Evolutionary conservation across 352 stramenopile species (phyloP).

Genomic region (Phytopythium kandeliae): DNA sequence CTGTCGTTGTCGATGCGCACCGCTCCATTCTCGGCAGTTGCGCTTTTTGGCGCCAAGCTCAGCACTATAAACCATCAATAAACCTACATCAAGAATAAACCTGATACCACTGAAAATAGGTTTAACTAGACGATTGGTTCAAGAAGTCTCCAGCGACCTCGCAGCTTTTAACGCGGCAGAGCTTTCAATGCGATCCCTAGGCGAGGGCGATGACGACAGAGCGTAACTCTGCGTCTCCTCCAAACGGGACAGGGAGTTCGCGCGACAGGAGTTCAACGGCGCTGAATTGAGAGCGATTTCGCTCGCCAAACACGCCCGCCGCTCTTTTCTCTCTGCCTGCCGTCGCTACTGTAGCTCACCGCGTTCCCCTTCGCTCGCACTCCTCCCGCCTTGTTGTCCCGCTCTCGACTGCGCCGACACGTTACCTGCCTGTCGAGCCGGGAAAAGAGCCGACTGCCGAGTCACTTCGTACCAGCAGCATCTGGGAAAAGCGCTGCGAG

Average conservation of each 20-base stretch:
- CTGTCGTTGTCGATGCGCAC: background rate
- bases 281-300: conserved; percentile 31
- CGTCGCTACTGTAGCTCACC: too few species aligned
- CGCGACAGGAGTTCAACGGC: conserved; percentile 13
- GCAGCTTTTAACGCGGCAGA: too few species aligned
- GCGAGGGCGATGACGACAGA: conserved; percentile 14
- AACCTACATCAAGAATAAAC: background rate
- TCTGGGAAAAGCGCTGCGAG: conserved; percentile 24
- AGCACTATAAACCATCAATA: background rate
- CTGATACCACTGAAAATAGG: background rate
- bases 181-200: too few species aligned
- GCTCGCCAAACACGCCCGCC: conserved; percentile 1
- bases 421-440: background rate
- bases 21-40: background rate
- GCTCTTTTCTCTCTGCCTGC: background rate
- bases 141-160: background rate
- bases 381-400: conserved; percentile 1
- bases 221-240: background rate
- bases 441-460: conserved; percentile 4
- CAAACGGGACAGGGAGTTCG: background rate
- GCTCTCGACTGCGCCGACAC: background rate
- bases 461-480: conserved; percentile 1
- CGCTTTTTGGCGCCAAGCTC: conserved; percentile 1
- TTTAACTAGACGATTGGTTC: conserved; percentile 1
- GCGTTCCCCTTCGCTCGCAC: conserved; percentile 9